phyloP scores from a whole-genome alignment of 2,329 filamentous ascomycete species.

The Talaromyces pinophilus region DNA sequence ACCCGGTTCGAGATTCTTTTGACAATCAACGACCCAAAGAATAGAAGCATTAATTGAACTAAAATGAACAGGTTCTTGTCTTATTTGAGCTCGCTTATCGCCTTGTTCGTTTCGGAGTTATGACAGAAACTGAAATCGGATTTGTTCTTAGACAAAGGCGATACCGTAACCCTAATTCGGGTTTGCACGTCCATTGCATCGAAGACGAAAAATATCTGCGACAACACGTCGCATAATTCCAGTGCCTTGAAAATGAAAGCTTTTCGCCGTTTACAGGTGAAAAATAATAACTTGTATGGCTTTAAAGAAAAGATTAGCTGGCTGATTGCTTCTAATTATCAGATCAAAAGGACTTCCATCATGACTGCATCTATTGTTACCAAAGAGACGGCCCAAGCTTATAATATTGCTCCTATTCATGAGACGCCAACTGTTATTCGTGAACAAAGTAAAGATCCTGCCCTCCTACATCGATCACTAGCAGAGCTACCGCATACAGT shows the following conservation, averaged over 20 bases:
- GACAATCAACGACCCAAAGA: neutral
- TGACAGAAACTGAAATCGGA: neutral
- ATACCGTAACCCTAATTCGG: neutral
- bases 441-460: neutral
- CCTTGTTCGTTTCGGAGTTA: neutral
- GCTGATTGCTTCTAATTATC: neutral
- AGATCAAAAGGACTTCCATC: neutral
- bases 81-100: neutral
- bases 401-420: neutral
- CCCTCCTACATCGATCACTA: slow-evolving; percentile 13
- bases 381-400: neutral
- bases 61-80: no score
- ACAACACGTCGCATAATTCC: neutral
- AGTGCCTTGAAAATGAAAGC: neutral
- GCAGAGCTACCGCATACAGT: slow-evolving; percentile 8
- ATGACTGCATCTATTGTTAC: neutral
- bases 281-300: neutral
- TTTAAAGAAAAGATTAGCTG: neutral
- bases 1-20: neutral
- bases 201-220: neutral
- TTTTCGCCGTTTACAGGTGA: neutral
- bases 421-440: neutral
- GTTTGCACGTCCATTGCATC: neutral
- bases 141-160: neutral
- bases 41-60: neutral